Percentiles rank a stretch among this genome's conserved stretches.
Evolutionary conservation across 2,329 filamentous ascomycete species (phyloP).

Genomic region (Parastagonospora avenae): DNA sequence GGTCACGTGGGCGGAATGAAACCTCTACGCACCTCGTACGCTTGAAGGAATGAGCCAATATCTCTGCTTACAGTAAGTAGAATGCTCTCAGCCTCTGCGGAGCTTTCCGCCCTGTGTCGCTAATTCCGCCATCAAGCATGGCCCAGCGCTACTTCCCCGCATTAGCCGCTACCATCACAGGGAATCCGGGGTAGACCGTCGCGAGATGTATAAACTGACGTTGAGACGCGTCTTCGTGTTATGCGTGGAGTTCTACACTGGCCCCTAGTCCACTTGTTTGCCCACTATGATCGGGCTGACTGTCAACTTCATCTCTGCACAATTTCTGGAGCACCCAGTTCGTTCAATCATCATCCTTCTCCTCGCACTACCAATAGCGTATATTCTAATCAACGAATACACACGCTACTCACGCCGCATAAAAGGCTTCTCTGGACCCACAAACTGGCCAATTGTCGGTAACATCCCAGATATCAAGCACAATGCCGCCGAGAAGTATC

Average conservation of each 20-base stretch:
- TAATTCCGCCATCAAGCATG: conserved; percentile 21
- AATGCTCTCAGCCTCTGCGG: too few species aligned
- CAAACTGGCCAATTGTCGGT: conserved; percentile 48
- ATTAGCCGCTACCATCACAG: conserved; percentile 8
- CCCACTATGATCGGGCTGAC: conserved; percentile 28
- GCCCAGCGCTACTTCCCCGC: conserved; percentile 23
- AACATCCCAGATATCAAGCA: conserved; percentile 51
- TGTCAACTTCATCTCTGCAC: conserved; percentile 24
- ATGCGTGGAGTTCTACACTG: too few species aligned
- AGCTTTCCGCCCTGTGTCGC: not conserved
- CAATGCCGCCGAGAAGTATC: conserved; percentile 52
- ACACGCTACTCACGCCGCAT: conserved; percentile 42
- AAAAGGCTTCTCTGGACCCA: conserved; percentile 47
- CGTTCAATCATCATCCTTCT: conserved; percentile 27
- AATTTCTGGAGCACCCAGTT: conserved; percentile 30
- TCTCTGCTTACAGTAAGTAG: too few species aligned
- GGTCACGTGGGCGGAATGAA: not conserved
- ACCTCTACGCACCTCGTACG: not conserved
- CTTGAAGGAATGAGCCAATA: not conserved
- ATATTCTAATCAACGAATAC: conserved; percentile 47
- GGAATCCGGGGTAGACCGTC: too few species aligned
- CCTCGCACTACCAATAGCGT: conserved; percentile 38
- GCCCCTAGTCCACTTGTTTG: conserved; percentile 17
- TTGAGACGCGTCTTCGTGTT: not conserved
- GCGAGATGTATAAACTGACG: not conserved